A percentile compares a stretch with the other conserved stretches of the same genome.
Evolutionary conservation across 225 moss, liverwort and hornwort genomes (phyloP).

Genomic region (Marchantia polymorpha): DNA sequence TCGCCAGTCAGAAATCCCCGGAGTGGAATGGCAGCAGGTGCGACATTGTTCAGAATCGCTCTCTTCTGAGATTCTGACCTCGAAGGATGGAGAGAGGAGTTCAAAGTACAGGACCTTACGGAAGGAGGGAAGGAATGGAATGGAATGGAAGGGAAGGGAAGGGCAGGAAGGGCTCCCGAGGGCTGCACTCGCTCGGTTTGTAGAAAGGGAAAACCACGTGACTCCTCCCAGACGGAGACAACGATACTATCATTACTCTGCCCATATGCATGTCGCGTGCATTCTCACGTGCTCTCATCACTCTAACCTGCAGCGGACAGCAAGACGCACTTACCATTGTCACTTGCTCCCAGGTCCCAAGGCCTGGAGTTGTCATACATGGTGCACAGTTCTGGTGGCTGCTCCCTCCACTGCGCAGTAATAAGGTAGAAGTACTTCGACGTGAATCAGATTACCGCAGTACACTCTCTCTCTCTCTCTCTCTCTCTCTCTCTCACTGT

Average conservation of each 20-base stretch:
- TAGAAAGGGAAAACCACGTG: conserved; percentile 4
- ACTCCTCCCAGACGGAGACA: conserved; percentile 3
- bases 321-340: neutral
- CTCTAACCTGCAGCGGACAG: conserved; percentile 13
- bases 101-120: neutral
- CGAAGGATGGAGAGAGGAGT: neutral
- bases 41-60: neutral
- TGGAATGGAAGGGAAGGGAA: neutral
- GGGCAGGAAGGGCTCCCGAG: neutral
- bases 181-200: neutral
- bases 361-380: conserved; percentile 2
- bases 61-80: too few species aligned
- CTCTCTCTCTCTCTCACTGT: neutral
- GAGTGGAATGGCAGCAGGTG: neutral
- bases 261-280: neutral
- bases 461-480: neutral
- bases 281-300: conserved; percentile 20
- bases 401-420: too few species aligned
- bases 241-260: conserved; percentile 13
- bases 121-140: neutral
- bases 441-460: too few species aligned
- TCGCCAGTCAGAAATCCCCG: neutral
- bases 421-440: neutral
- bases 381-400: neutral
- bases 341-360: neutral